These are phyloP conservation scores for Curvularia lunata DNA, from an alignment of 2,329 filamentous ascomycete genomes.

Conservation along the genomic window DNA sequence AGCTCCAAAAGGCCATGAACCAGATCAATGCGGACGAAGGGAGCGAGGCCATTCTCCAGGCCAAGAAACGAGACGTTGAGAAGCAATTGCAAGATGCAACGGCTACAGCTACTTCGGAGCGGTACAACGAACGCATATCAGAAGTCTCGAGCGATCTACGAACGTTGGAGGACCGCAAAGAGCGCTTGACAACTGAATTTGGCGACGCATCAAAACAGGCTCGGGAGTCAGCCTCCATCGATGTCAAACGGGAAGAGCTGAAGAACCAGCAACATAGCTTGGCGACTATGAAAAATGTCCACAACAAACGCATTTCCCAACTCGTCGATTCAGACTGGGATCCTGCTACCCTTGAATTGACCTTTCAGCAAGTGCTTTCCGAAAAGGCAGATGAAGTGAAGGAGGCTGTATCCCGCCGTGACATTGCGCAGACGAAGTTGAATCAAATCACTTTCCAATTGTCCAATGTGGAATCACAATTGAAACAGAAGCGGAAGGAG, in stretches of 20 bases:
- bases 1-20: slow-evolving; percentile 71
- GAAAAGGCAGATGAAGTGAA: slow-evolving; percentile 64
- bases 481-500: slow-evolving; percentile 69
- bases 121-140: slow-evolving; percentile 74
- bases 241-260: slow-evolving; percentile 81
- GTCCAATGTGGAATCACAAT: slow-evolving; percentile 67
- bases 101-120: slow-evolving; percentile 66
- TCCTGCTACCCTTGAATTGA: slow-evolving; percentile 70
- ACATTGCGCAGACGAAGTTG: slow-evolving; percentile 73
- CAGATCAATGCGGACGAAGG: slow-evolving; percentile 87
- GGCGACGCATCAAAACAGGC: slow-evolving; percentile 82
- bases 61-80: slow-evolving; percentile 73
- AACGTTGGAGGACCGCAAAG: slow-evolving; percentile 73
- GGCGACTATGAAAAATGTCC: slow-evolving; percentile 76
- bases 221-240: slow-evolving; percentile 81
- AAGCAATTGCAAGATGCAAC: slow-evolving; percentile 66
- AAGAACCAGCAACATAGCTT: slow-evolving; percentile 75
- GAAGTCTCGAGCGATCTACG: slow-evolving; percentile 69
- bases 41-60: slow-evolving; percentile 76
- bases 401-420: slow-evolving; percentile 72
- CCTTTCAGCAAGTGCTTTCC: slow-evolving; percentile 70
- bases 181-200: slow-evolving; percentile 78
- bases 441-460: slow-evolving; percentile 78
- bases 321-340: slow-evolving; percentile 73
- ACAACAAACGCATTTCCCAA: slow-evolving; percentile 71